Evolutionary conservation across 129 eudicot genomes (phyloP).

Genomic region (Ambrosia trifida): DNA sequence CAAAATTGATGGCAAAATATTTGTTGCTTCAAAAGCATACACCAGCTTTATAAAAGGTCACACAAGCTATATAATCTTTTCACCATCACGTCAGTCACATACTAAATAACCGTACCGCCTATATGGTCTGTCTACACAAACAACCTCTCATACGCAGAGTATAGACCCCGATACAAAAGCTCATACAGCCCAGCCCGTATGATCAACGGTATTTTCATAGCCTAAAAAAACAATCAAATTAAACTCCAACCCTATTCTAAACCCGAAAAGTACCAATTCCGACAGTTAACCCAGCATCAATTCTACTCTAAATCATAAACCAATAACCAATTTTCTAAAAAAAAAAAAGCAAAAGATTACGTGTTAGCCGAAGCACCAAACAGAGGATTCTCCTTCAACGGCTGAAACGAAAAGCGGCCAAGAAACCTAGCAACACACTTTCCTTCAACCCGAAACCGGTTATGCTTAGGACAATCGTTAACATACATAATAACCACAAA

Average conservation of each 20-base stretch:
- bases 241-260: conserved; percentile 5
- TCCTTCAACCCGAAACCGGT: conserved; percentile 14
- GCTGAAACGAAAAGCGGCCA: conserved; percentile 77
- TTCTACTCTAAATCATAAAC: background rate
- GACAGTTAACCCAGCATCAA: background rate
- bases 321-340: background rate
- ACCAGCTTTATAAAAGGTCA: too few relatives aligned
- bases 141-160: too few relatives aligned
- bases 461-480: conserved; percentile 70
- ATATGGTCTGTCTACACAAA: too few relatives aligned
- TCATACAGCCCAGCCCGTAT: too few relatives aligned
- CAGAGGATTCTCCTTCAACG: conserved; percentile 64
- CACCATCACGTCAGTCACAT: too few relatives aligned
- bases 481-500: conserved; percentile 67
- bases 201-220: background rate
- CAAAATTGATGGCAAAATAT: background rate
- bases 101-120: too few relatives aligned
- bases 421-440: conserved; percentile 71
- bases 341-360: conserved; percentile 29
- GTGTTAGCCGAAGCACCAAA: conserved; percentile 80
- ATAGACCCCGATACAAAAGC: too few relatives aligned
- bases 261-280: conserved; percentile 10
- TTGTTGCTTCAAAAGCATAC: too few relatives aligned
- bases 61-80: too few relatives aligned
- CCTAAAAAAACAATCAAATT: background rate